phyloP scores from a whole-genome alignment of 1,284 basidiomycete genomes.

The Malassezia globosa region DNA sequence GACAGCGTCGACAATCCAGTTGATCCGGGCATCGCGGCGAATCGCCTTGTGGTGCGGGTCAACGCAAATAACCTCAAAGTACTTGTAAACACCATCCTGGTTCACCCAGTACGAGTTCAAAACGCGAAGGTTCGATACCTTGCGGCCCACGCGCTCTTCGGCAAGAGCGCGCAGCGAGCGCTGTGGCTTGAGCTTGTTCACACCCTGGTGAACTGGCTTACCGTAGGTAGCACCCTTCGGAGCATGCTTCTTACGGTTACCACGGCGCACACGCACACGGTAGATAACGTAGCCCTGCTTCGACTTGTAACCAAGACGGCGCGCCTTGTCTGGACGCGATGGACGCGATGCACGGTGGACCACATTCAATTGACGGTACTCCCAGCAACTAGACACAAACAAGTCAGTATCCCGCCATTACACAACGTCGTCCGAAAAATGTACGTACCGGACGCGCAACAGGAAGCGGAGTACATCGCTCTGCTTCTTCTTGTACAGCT shows the following conservation, averaged over 20 bases:
- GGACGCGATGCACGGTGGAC: constrained; percentile 95
- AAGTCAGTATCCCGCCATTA: not conserved
- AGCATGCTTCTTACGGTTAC: constrained; percentile 98
- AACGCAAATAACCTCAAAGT: constrained; percentile 97
- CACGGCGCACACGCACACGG: constrained; percentile 90
- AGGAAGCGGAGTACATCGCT: constrained; percentile 96
- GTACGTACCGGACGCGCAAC: constrained; percentile 75
- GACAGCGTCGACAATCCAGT: constrained; percentile 96
- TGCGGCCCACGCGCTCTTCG: constrained; percentile 93
- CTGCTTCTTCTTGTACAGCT: constrained; percentile 67
- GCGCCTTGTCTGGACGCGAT: constrained; percentile 97
- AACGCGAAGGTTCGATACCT: constrained; percentile 91
- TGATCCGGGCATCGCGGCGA: constrained; percentile 86
- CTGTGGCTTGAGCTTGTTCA: constrained; percentile 98
- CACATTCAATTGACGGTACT: constrained; percentile 76
- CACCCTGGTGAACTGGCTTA: constrained; percentile 98
- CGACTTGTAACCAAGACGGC: constrained; percentile 96
- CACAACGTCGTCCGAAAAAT: too few species aligned
- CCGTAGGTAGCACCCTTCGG: constrained; percentile 95
- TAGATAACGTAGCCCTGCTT: constrained; percentile 99
- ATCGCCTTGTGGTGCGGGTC: constrained; percentile 87
- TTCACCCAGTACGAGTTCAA: constrained; percentile 96
- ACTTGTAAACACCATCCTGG: constrained; percentile 98
- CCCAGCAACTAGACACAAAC: constrained; percentile 97
- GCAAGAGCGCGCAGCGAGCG: constrained; percentile 82